phyloP scores from a whole-genome alignment of 352 stramenopile species.

The Phytopythium delawarense region DNA sequence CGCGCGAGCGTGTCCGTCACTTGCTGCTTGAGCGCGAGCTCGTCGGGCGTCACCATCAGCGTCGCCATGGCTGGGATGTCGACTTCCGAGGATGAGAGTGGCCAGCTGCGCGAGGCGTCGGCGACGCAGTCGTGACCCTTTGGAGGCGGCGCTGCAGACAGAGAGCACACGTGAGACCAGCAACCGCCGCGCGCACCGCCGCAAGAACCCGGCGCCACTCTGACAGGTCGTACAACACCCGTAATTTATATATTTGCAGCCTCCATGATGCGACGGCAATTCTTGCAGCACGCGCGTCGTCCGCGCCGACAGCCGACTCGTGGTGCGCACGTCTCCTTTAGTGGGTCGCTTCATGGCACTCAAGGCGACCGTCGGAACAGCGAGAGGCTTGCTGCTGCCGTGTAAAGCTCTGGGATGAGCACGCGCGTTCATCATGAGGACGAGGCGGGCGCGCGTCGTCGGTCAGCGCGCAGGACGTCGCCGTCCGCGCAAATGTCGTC shows the following conservation, averaged over 20 bases:
- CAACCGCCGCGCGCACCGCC: neutral
- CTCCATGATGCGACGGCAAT: neutral
- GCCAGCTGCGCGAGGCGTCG: neutral
- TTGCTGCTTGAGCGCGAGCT: constrained; percentile 61
- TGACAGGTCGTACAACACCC: neutral
- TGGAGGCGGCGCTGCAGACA: neutral
- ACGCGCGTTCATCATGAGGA: neutral
- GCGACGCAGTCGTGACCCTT: neutral
- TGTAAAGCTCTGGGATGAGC: neutral
- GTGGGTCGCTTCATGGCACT: neutral
- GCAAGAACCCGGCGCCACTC: neutral
- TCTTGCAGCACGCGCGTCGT: neutral
- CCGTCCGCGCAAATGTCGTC: constrained; percentile 81
- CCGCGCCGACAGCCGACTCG: neutral
- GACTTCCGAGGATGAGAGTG: neutral
- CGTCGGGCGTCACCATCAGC: constrained; percentile 32
- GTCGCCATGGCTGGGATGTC: constrained; percentile 14
- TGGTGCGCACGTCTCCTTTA: neutral
- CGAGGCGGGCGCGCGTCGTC: neutral
- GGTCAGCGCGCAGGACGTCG: constrained; percentile 29
- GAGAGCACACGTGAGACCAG: neutral
- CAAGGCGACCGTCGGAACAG: neutral
- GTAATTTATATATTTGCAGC: constrained; percentile 1
- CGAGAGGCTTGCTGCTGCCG: neutral
- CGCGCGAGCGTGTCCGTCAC: constrained; percentile 48